Evolutionary conservation across 352 stramenopile genomes (phyloP).

Genomic region (Phytophthora crassamura): DNA sequence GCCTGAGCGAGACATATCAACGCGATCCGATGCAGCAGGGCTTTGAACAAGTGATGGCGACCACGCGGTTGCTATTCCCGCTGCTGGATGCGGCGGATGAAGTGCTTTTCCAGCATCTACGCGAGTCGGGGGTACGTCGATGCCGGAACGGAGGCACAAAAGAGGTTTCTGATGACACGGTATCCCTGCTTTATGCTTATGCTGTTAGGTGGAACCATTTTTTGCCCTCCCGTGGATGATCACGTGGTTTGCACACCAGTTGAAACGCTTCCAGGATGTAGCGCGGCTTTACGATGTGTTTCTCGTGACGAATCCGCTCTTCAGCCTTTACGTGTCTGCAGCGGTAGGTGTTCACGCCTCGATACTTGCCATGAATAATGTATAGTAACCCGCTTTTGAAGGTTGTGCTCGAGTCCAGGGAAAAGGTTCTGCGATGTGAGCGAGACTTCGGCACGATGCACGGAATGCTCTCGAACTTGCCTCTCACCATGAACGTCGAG

Average conservation of each 20-base stretch:
- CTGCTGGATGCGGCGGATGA: conserved; percentile 71
- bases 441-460: conserved; percentile 84
- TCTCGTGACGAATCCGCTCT: conserved; percentile 92
- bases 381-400: conserved; percentile 6
- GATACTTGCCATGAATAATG: not conserved
- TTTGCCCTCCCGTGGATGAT: conserved; percentile 95
- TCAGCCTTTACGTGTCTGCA: conserved; percentile 92
- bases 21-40: conserved; percentile 87
- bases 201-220: conserved; percentile 90
- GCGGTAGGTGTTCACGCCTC: conserved; percentile 46
- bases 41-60: conserved; percentile 83
- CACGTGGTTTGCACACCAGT: conserved; percentile 95
- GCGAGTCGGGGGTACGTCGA: conserved; percentile 57
- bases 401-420: conserved; percentile 61
- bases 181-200: conserved; percentile 27
- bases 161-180: conserved; percentile 36
- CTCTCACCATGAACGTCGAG: conserved; percentile 78
- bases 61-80: conserved; percentile 72
- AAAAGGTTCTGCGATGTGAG: conserved; percentile 70
- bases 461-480: conserved; percentile 73
- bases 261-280: conserved; percentile 88
- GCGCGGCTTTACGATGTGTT: conserved; percentile 94
- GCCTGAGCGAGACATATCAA: conserved; percentile 88
- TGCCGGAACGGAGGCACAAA: not conserved
- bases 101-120: conserved; percentile 69